Evolutionary conservation across 179 eudicot species (phyloP).

Genomic region (Silene noctiflora): DNA sequence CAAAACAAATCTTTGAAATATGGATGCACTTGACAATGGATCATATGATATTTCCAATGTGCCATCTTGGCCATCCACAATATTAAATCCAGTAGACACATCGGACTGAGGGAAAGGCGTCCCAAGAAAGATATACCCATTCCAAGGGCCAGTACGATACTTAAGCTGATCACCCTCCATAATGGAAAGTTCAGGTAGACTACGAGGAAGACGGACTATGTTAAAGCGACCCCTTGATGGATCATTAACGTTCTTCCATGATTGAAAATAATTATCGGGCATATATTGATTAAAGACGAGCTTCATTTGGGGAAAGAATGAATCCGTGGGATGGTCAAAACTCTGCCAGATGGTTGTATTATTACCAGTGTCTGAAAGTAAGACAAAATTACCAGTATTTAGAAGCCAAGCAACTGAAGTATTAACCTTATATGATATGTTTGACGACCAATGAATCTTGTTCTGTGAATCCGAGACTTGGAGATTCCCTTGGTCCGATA

Average conservation of each 20-base stretch:
- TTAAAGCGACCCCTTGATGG: slow-evolving; percentile 35
- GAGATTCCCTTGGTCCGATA: slow-evolving; percentile 16
- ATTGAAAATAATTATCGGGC: slow-evolving; percentile 11
- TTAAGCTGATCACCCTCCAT: slow-evolving; percentile 23
- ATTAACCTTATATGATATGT: not conserved
- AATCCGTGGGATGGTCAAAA: slow-evolving; percentile 26
- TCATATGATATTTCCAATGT: not conserved
- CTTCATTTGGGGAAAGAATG: slow-evolving; percentile 9
- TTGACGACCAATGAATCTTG: slow-evolving; percentile 34
- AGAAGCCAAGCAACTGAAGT: slow-evolving; percentile 24
- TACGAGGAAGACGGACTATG: not conserved
- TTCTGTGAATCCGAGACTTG: slow-evolving; percentile 20
- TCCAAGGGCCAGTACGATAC: slow-evolving; percentile 33
- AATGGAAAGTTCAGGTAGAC: slow-evolving; percentile 17
- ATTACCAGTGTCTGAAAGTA: not conserved
- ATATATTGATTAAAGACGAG: not conserved
- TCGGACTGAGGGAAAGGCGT: not conserved
- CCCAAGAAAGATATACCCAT: slow-evolving; percentile 30
- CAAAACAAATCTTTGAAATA: not conserved
- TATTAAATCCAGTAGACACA: not conserved
- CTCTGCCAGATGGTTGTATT: slow-evolving; percentile 24
- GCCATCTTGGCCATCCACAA: not conserved
- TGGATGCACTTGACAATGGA: not conserved
- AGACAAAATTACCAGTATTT: slow-evolving; percentile 29
- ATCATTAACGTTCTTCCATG: slow-evolving; percentile 36